phyloP scores from a whole-genome alignment of 345 rosid genomes.

The Aegle marmelos region DNA sequence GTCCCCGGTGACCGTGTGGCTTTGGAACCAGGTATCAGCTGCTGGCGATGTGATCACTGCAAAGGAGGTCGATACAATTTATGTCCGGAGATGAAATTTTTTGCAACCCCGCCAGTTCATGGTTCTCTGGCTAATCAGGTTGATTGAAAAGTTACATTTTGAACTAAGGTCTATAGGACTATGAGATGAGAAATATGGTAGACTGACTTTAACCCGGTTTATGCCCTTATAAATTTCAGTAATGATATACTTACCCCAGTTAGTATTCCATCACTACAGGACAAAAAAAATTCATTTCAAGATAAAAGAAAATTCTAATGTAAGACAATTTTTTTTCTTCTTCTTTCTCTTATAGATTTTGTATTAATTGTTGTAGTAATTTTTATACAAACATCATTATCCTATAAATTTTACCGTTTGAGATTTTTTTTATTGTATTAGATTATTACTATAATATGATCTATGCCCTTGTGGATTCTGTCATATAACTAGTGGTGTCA shows the following conservation, averaged over 20 bases:
- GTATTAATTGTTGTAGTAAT: too few relatives aligned
- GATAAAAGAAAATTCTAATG: too few relatives aligned
- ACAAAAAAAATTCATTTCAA: too few relatives aligned
- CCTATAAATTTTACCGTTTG: background rate
- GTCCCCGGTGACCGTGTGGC: conserved; percentile 81
- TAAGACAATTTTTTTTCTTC: too few relatives aligned
- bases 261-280: too few relatives aligned
- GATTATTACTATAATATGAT: background rate
- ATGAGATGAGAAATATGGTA: background rate
- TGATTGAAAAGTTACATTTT: background rate
- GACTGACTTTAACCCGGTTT: background rate
- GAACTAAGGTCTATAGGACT: background rate
- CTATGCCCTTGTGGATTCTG: background rate
- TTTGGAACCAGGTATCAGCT: conserved; percentile 88
- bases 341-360: too few relatives aligned
- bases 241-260: too few relatives aligned
- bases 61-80: conserved; percentile 82
- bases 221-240: background rate
- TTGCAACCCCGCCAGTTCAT: conserved; percentile 85
- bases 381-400: too few relatives aligned
- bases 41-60: conserved; percentile 68
- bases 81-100: conserved; percentile 91
- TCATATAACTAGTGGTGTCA: background rate
- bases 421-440: background rate
- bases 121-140: conserved; percentile 92